A percentile compares a stretch with the other conserved stretches of the same genome.
These are phyloP conservation scores for Xylaria sp. DNA, from an alignment of 2,329 filamentous ascomycete species.

Conservation along the genomic window DNA sequence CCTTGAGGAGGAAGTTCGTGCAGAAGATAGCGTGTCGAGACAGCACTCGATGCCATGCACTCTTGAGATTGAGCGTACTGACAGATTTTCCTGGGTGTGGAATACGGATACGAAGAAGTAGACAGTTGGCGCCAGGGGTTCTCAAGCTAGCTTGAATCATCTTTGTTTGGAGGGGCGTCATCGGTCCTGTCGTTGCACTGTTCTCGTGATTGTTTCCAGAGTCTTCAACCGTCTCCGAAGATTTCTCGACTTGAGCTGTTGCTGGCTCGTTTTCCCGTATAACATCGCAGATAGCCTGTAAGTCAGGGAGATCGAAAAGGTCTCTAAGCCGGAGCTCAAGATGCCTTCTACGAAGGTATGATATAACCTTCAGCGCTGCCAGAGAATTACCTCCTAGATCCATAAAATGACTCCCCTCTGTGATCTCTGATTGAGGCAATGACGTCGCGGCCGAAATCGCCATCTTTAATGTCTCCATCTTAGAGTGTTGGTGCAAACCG, in stretches of 20 bases:
- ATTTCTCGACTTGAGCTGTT: not conserved
- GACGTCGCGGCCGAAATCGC: conserved; percentile 14
- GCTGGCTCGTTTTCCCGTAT: not conserved
- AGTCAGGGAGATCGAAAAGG: conserved; percentile 7
- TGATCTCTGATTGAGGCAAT: not conserved
- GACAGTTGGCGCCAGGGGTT: conserved; percentile 18
- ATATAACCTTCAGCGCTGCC: conserved; percentile 18
- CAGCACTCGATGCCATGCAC: not conserved
- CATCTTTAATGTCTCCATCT: conserved; percentile 10
- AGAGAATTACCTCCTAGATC: conserved; percentile 16
- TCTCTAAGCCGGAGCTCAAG: not conserved
- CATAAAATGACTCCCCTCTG: not conserved
- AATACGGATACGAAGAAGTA: conserved; percentile 27
- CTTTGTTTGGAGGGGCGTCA: conserved; percentile 25
- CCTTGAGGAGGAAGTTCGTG: not conserved
- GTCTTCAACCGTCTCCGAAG: not conserved
- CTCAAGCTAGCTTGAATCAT: conserved; percentile 29
- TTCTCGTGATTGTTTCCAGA: not conserved
- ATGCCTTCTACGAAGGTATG: conserved; percentile 8
- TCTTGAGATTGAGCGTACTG: not conserved
- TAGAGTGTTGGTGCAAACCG: not conserved
- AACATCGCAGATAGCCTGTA: conserved; percentile 1
- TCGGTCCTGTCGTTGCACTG: conserved; percentile 9
- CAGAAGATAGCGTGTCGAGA: conserved; percentile 3
- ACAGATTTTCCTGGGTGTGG: conserved; percentile 7